Evolutionary conservation across 768 basidiomycete species (phyloP), one percentile per base, ranked within the genome.

Genomic region (Tulasnella calospora): DNA sequence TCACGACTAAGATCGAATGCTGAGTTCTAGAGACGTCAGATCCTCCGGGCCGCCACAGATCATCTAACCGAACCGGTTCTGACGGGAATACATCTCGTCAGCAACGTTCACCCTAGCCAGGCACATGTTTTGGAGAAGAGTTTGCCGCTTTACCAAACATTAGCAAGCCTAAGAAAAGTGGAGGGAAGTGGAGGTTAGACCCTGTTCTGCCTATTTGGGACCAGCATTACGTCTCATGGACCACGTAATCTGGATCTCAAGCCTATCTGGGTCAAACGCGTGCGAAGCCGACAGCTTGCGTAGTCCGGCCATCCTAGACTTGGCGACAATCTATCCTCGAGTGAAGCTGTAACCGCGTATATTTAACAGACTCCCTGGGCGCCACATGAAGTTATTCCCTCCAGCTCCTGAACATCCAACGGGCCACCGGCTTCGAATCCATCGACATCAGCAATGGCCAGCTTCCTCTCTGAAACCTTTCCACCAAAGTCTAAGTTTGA

Each of bases 341-440:
- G 12, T 3, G 57, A n/a, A 3, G 57, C 3, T 46, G 12, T 12
- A 19, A 46, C 46, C 46, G 15, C 46, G 15, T 46, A 46, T 46
- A 46, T 46, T 46, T 46, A 46, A 17, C 7, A 41, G 46, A 8
- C 46, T 2, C 13, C 46, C 13, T 46, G 57, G 4, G 6, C n/a
- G 57, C 27, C 57, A 61, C 19, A 46, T 19, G 4, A 21, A 61
- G 8, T 61, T 21, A 61, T 61, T 21, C 4, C 23, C 27, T 30
- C 57, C 23, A n/a, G 13, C 23, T 30, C 13, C 46, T 17, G 12
- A 46, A 46, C 46, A 19, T 17, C 46, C 13, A 46, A 46, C 12
- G 12, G 19, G 13, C 19, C 46, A 46, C 19, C 96, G 70, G 98
- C 88, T 85, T 97, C 96, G 85, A 99, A 99, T 1, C 96, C 97